phyloP scores from a whole-genome alignment of 192 early-diverging fungal genomes.

The Thamnidium elegans region DNA sequence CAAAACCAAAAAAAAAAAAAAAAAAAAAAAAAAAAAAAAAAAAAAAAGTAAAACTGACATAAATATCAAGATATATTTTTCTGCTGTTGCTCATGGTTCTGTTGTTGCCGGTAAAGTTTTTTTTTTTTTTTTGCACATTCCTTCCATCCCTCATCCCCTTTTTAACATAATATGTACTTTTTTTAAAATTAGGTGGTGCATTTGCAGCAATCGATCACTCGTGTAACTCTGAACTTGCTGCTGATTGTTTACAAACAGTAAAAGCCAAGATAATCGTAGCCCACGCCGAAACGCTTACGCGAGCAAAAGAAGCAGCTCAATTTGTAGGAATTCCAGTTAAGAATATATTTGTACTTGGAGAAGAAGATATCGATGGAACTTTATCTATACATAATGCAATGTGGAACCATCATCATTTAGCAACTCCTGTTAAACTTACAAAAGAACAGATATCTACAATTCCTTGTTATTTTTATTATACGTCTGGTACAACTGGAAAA shows the following conservation, averaged over 20 bases:
- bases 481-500: conserved; percentile 33
- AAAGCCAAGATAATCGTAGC: conserved; percentile 65
- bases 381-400: conserved; percentile 30
- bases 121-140: background rate
- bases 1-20: background rate
- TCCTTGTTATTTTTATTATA: conserved; percentile 26
- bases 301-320: conserved; percentile 42
- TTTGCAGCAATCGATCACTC: conserved; percentile 75
- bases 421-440: conserved; percentile 20
- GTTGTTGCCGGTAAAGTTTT: conserved; percentile 50
- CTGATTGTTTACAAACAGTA: conserved; percentile 67
- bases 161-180: background rate
- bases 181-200: conserved; percentile 42
- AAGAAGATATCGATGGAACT: conserved; percentile 28
- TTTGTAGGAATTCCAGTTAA: conserved; percentile 27
- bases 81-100: conserved; percentile 58
- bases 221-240: conserved; percentile 68
- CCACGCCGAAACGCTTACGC: conserved; percentile 25
- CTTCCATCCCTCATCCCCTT: too few relatives aligned
- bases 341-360: conserved; percentile 43
- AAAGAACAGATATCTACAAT: conserved; percentile 22
- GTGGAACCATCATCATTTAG: conserved; percentile 1
- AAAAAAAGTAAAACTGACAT: background rate
- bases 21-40: too few relatives aligned
- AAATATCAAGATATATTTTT: conserved; percentile 47